These are phyloP conservation scores for Alternaria rosae DNA, from an alignment of 2,329 filamentous ascomycete genomes.

Conservation along the genomic window DNA sequence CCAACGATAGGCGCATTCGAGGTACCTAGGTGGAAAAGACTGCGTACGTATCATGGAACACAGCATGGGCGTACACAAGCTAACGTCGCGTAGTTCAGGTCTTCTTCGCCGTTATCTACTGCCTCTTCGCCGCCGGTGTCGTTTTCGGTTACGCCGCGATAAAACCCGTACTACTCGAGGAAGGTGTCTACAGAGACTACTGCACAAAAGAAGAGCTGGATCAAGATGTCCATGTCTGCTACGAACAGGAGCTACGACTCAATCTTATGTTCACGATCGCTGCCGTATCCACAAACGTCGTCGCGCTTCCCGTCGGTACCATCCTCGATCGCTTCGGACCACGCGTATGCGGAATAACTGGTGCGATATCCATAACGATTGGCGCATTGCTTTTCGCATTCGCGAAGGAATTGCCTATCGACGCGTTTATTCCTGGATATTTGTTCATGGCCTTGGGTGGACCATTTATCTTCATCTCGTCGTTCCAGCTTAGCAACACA, in stretches of 20 bases:
- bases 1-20: constrained; percentile 60
- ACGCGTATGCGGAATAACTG: constrained; percentile 75
- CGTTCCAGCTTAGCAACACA: constrained; percentile 60
- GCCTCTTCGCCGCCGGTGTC: constrained; percentile 73
- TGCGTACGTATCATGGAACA: constrained; percentile 52
- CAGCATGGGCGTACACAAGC: background rate
- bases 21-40: constrained; percentile 60
- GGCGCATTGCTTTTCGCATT: constrained; percentile 79
- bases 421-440: constrained; percentile 66
- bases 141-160: constrained; percentile 53
- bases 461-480: constrained; percentile 60
- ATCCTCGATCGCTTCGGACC: constrained; percentile 86
- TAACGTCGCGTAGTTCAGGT: constrained; percentile 67
- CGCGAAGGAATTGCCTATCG: constrained; percentile 69
- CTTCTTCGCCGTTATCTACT: constrained; percentile 72
- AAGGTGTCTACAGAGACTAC: constrained; percentile 47
- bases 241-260: constrained; percentile 58
- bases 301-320: constrained; percentile 82
- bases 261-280: constrained; percentile 95
- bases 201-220: constrained; percentile 49
- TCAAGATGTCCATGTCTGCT: constrained; percentile 44
- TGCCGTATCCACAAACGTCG: constrained; percentile 86
- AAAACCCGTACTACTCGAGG: constrained; percentile 49
- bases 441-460: constrained; percentile 59
- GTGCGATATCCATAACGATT: constrained; percentile 70